These are phyloP conservation scores for Saccharata proteae DNA, from an alignment of 2,329 filamentous ascomycete genomes.

Conservation along the genomic window DNA sequence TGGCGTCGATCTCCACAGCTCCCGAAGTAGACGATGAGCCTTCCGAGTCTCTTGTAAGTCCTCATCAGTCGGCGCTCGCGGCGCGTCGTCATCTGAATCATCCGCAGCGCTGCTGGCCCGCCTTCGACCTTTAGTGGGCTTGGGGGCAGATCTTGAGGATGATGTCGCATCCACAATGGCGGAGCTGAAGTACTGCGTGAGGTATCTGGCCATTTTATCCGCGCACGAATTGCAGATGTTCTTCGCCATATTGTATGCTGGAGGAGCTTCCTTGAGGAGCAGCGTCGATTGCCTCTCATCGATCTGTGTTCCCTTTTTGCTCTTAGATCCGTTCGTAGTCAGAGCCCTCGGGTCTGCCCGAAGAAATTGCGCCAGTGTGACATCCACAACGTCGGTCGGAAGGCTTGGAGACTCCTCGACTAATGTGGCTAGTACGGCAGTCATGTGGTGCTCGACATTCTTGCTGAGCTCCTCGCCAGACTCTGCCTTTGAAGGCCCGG, in stretches of 20 bases:
- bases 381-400: slow-evolving; percentile 72
- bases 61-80: slow-evolving; percentile 59
- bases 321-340: slow-evolving; percentile 29
- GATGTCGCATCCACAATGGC: slow-evolving; percentile 78
- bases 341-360: slow-evolving; percentile 61
- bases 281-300: slow-evolving; percentile 74
- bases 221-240: slow-evolving; percentile 79
- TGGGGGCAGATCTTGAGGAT: slow-evolving; percentile 20
- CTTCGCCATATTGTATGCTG: slow-evolving; percentile 94
- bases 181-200: slow-evolving; percentile 94
- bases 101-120: slow-evolving; percentile 21
- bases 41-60: slow-evolving; percentile 82
- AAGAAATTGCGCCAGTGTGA: slow-evolving; percentile 91
- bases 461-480: slow-evolving; percentile 77
- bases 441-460: slow-evolving; percentile 89
- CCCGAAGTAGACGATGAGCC: slow-evolving; percentile 76
- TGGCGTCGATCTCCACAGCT: slow-evolving; percentile 87
- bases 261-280: slow-evolving; percentile 74
- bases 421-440: slow-evolving; percentile 67
- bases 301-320: slow-evolving; percentile 40
- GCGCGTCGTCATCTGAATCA: slow-evolving; percentile 32
- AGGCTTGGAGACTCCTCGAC: slow-evolving; percentile 76
- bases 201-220: slow-evolving; percentile 89
- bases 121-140: slow-evolving; percentile 22
- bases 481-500: slow-evolving; percentile 59